Evolutionary conservation across 1,284 basidiomycete species (phyloP), one percentile per base, ranked within the genome.

Genomic region (Ganoderma sinense): DNA sequence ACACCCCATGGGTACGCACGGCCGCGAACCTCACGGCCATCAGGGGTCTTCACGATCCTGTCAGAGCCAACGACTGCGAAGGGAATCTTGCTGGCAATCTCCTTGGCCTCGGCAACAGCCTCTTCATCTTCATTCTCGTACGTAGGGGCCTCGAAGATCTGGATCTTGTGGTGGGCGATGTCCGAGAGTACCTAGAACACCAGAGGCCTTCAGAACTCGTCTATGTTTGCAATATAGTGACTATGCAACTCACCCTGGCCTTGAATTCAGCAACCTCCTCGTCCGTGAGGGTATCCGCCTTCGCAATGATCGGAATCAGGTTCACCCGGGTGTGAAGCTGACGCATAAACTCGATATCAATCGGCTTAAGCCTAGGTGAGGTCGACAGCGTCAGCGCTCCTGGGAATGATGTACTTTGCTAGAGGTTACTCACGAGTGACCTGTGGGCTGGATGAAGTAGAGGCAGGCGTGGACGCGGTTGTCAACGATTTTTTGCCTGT

Each of bases 61-160:
- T 97, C 93, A 23, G 97, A 98, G 45, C 97, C 97, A 62, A 99
- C 97, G 63, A 99, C 92, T 55, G 97, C 97, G 75, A 99, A 99
- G 18, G 97, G 97, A 75, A 99, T 97, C 84, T 98, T 97, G 90
- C 93, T 91, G 67, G 95, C 92, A 79, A 99, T 98, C 82, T 97
- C 97, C 81, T 97, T 95, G 66, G 95, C 94, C 82, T 99, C 97
- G 20, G 95, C 94, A 70, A 97, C 84, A 2, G 97, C 97, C 84
- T 99, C 97, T 80, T 98, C 97, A 76, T 99, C 97, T 81, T 99
- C 97, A 75, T 96, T 96, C 74, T 98, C 96, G 78, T 98, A 98
- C 8, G 92, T 92, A 0, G 97, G 97, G 2, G 97, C 96, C 80
- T 96, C 91, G 91, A 97, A 99, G 79, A 98, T 98, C 76, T 95